Evolutionary conservation across 1,284 basidiomycete species (phyloP).

Genomic region (Apiotrichum domesticum): DNA sequence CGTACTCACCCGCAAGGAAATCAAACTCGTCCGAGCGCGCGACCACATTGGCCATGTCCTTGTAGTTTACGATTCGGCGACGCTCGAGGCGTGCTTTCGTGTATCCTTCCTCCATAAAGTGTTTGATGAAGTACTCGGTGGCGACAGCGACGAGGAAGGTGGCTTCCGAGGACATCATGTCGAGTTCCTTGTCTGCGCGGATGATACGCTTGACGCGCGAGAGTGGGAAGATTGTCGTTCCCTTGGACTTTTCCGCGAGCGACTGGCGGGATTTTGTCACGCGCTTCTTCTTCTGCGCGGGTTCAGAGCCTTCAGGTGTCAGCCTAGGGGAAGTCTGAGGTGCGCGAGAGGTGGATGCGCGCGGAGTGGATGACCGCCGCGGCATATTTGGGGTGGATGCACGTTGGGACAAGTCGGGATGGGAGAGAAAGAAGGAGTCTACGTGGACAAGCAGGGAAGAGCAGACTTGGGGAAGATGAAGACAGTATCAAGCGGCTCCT

Average conservation of each 20-base stretch:
- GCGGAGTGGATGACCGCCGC: background rate
- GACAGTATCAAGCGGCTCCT: too few relatives aligned
- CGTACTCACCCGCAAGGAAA: slow-evolving; percentile 35
- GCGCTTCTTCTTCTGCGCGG: slow-evolving; percentile 24
- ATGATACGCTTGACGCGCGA: slow-evolving; percentile 48
- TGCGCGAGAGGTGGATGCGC: background rate
- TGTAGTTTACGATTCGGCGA: slow-evolving; percentile 45
- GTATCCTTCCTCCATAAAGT: slow-evolving; percentile 47
- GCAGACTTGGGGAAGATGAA: background rate
- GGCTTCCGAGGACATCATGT: slow-evolving; percentile 47
- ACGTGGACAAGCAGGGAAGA: background rate
- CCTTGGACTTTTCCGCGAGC: slow-evolving; percentile 38
- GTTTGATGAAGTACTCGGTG: slow-evolving; percentile 48
- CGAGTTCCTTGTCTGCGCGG: slow-evolving; percentile 49
- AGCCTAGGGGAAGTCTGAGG: background rate
- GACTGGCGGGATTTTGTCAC: slow-evolving; percentile 41
- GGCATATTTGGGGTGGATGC: background rate
- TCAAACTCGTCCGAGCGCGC: slow-evolving; percentile 41
- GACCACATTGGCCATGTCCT: slow-evolving; percentile 44
- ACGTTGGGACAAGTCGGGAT: background rate
- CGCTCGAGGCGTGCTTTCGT: slow-evolving; percentile 46
- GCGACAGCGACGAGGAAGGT: slow-evolving; percentile 47
- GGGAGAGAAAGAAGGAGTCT: background rate
- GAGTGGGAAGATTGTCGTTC: slow-evolving; percentile 45
- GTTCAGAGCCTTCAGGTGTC: background rate